Base-by-base conservation (phyloP, 106 monocot species). In the Allium fistulosum region DNA sequence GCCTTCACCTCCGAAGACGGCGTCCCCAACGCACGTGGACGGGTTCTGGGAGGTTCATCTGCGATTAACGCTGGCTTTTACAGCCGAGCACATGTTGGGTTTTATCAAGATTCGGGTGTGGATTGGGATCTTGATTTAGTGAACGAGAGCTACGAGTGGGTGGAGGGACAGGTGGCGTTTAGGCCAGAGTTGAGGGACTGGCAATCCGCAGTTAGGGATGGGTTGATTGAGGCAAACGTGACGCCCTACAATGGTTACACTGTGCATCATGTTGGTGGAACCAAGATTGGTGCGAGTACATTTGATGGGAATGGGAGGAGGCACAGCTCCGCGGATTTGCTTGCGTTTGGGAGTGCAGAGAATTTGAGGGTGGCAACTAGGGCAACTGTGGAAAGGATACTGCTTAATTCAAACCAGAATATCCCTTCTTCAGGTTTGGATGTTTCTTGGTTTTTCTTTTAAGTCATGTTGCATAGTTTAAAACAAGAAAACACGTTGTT, bases 171-270 rank as follows among this genome's bases (percentile, higher is more conserved):
- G 45, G 48, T 90, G 51, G 53, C 80, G 48, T 84, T 82, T 62
- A 71, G 69, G 52, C 94, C 94, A 11, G 69, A 47, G 69, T 49
- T 90, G 72, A 48, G 75, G 45, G 63, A 63, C 15, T 94, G 90
- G 87, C 94, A 94, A 64, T 71, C 87, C 22, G 87, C 94, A 12
- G 67, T 90, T 17, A 65, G 82, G 45, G 83, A 87, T 37, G 83
- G 82, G 18, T 74, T 94, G 17, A 74, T 90, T 2, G 87, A 88
- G 67, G 87, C 85, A 3, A 77, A 85, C 59, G 84, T 90, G 28
- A 83, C 87, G 18, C 94, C 94, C 1, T 90, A 72, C 77, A 94
- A 94, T 18, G 90, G 87, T 8, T 94, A 79, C 81, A 85, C 90
- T 10, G 82, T 90, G 15, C 59, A 88, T 56, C 94, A 94, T 69